These are phyloP conservation scores for Fusarium sp. DNA, from an alignment of 2,329 filamentous ascomycete genomes.

Conservation along the genomic window DNA sequence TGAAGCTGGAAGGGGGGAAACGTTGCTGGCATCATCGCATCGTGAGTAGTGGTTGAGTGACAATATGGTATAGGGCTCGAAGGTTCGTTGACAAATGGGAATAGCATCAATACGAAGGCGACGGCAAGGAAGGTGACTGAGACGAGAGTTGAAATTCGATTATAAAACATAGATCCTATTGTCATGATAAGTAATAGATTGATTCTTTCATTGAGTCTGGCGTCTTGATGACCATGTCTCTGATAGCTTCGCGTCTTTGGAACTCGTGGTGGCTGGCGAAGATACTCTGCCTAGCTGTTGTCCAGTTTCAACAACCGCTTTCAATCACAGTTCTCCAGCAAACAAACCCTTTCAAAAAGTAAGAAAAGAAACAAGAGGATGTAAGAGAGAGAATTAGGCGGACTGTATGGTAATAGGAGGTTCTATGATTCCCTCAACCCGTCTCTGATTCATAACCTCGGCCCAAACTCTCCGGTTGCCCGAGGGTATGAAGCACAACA, in stretches of 20 bases:
- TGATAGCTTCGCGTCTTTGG: neutral
- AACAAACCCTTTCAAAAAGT: no score
- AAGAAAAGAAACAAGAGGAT: neutral
- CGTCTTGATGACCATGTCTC: neutral
- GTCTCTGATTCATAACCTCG: conserved; percentile 13
- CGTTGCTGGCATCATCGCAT: neutral
- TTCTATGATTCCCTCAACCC: conserved; percentile 5
- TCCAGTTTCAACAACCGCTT: no score
- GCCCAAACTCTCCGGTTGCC: conserved; percentile 7
- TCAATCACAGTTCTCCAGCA: neutral
- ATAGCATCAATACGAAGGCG: neutral
- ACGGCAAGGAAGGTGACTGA: neutral
- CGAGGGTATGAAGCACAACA: conserved; percentile 3
- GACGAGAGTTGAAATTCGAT: conserved; percentile 3
- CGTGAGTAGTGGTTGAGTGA: no score
- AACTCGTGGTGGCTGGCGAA: neutral
- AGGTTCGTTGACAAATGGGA: neutral
- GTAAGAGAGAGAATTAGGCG: neutral
- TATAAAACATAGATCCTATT: neutral
- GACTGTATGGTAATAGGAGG: neutral
- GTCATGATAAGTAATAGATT: neutral
- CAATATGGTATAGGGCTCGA: neutral
- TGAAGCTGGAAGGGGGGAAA: neutral
- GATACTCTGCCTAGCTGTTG: no score
- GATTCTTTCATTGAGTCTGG: neutral